A percentile compares a stretch with the other conserved stretches of the same genome.
Conservation (phyloP, 352 stramenopile genomes). For the Poterioochromonas sp. region DNA sequence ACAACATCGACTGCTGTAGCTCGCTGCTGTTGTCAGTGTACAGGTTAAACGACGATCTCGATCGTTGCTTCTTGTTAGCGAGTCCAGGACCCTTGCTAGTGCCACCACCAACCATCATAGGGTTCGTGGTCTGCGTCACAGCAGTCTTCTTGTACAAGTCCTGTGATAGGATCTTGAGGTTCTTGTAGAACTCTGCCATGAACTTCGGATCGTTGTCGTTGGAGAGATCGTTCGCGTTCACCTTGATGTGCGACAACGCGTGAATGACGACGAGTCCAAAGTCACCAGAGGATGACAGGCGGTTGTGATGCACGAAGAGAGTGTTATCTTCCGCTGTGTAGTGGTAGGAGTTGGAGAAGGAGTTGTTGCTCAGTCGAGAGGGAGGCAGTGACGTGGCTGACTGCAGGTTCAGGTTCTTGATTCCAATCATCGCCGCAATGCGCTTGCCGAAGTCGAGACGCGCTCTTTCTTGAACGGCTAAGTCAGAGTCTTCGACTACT, state of each 20-base stretch:
- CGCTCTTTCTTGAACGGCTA: constrained; percentile 17
- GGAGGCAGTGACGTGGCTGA: constrained; percentile 20
- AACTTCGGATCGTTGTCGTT: constrained; percentile 37
- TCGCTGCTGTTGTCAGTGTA: background rate
- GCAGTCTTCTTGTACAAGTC: constrained; percentile 39
- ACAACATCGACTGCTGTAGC: background rate
- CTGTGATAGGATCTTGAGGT: constrained; percentile 40
- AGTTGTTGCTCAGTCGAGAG: constrained; percentile 25
- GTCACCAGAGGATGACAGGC: constrained; percentile 38
- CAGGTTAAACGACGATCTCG: background rate
- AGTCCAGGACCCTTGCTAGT: background rate
- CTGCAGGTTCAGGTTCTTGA: background rate
- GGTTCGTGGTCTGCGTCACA: background rate
- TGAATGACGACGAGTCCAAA: constrained; percentile 40
- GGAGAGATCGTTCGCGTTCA: constrained; percentile 34
- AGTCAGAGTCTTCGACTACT: background rate
- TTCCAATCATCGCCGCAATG: constrained; percentile 8
- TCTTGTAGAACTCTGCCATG: constrained; percentile 42
- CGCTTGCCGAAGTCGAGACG: constrained; percentile 26
- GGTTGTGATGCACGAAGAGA: constrained; percentile 38
- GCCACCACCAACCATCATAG: background rate
- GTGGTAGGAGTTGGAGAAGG: constrained; percentile 42
- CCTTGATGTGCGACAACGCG: constrained; percentile 45
- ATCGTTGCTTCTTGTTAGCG: background rate
- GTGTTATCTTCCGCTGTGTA: constrained; percentile 25